Percentiles rank a stretch among this genome's conserved stretches.
These are phyloP conservation scores for Cryptococcus sp. DNA, from an alignment of 1,284 basidiomycete species.

Conservation along the genomic window DNA sequence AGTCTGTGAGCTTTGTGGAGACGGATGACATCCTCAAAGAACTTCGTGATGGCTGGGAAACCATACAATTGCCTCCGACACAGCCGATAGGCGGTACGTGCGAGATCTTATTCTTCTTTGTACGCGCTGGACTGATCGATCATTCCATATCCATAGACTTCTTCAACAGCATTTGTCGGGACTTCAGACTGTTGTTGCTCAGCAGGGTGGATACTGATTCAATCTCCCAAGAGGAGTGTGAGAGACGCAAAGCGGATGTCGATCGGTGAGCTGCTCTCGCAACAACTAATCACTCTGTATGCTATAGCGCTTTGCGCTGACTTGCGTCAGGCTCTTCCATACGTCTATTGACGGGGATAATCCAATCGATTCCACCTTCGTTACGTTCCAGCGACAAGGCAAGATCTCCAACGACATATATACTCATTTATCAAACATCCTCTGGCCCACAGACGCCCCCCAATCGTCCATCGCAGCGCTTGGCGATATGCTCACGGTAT, in stretches of 20 bases:
- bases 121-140: background rate
- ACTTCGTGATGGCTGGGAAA: conserved; percentile 19
- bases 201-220: too few species aligned
- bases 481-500: conserved; percentile 37
- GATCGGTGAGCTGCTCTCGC: too few species aligned
- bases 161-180: background rate
- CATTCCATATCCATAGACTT: background rate
- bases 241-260: too few species aligned
- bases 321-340: conserved; percentile 14
- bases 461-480: conserved; percentile 28
- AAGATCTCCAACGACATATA: conserved; percentile 18
- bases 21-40: conserved; percentile 16
- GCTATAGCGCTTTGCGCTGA: too few species aligned
- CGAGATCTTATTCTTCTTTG: background rate
- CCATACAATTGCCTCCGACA: conserved; percentile 21
- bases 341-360: conserved; percentile 15
- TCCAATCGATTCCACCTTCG: conserved; percentile 9
- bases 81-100: conserved; percentile 12
- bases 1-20: conserved; percentile 13
- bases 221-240: too few species aligned
- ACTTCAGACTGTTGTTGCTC: too few species aligned
- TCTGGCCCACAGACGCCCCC: conserved; percentile 33
- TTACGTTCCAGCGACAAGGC: conserved; percentile 11
- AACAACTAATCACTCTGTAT: too few species aligned
- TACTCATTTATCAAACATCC: conserved; percentile 22